Base-by-base conservation (phyloP, 1,284 basidiomycete species). In the Heterobasidion irregulare region DNA sequence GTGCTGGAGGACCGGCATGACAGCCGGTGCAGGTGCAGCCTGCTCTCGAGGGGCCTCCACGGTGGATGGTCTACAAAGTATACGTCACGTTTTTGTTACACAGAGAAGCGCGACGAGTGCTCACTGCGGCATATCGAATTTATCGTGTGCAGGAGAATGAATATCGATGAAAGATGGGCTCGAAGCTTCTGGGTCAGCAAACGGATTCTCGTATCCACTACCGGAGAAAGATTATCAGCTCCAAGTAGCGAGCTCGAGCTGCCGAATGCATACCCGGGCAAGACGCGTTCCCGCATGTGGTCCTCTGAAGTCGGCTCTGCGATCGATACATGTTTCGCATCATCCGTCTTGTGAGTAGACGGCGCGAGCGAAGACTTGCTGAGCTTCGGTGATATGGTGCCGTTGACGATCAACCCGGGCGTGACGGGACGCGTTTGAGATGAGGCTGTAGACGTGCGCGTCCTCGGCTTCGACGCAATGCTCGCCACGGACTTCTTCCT, bases 341-440 rank as follows among this genome's bases (percentile, higher is more conserved):
- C 36, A 15, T 48, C 52, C 34, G 52, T 47, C 54, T 54, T 45
- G 32, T 36, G 41, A 8, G 46, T 49, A 7, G 59, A 60, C 1
- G 57, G 56, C 13, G 54, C 53, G 38, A 62, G 45, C 7, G 61
- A 58, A 19, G 59, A 62, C 41, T 19, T 48, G 33, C 62, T 63
- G 10, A 59, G 51, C 50, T 53, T 61, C 34, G 56, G 41, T 13
- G 61, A 62, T n/a, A 56, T 26, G 26, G 47, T 49, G 8, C 50
- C 57, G 5, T 54, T 53, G 32, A 35, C 26, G 38, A 52, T 26
- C 26, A 26, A 47, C 26, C 55, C 52, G 2, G 62, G 61, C 2
- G 55, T 58, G 52, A 56, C 55, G 33, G 48, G 62, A 51, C 47
- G 68, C 12, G 53, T 53, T 52, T 56, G 59, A 58, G 61, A 62